Evolutionary conservation across 306 rosid genomes (phyloP), one percentile per base, ranked within the genome.

Genomic region (Citrullus mucosospermus): DNA sequence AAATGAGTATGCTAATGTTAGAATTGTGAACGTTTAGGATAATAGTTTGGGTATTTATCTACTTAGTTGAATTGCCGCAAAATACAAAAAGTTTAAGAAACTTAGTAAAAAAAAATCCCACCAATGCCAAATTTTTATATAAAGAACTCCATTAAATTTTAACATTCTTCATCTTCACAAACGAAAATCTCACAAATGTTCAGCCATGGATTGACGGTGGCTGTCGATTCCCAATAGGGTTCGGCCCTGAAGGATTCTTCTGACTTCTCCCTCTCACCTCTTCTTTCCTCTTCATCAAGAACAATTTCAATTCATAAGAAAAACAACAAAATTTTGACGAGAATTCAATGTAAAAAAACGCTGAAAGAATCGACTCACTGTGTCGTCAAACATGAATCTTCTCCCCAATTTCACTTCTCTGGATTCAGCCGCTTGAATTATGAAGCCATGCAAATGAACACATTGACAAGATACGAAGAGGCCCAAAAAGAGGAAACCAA

Each of bases 211-310:
- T 44, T 3, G 76, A 46, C 20, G 57, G 57, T 46, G 76, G 76
- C 20, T 71, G 57, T 25, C 76, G 57, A 71, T 71, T 71, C 30
- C 76, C 76, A 28, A 71, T 71, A 0, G 76, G 76, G 39, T 71
- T 71, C 18, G 76, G 76, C 34, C 76, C 76, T 11, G 76, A 71
- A 10, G 76, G 76, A 43, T 20, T 48, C 76, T 71, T 71, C 11
- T 28, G 76, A 22, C 18, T 11, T 36, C 38, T 71, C 2, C 25
- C 58, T 71, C 20, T 71, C 58, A 2, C 58, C 12, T 71, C 16
- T 48, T 48, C 57, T 68, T n/a, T n/a, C 2, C 32, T 9, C 20
- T 41, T 68, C 43, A 68, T 38, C 75, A 39, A 4, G 4, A 44
- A 70, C 0, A 70, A 20, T 15, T 68, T 69, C 55, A 20, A 69